Percentiles rank a stretch among this genome's conserved stretches.
Evolutionary conservation across 345 rosid genomes (phyloP).

Genomic region (Trapa bicornis): DNA sequence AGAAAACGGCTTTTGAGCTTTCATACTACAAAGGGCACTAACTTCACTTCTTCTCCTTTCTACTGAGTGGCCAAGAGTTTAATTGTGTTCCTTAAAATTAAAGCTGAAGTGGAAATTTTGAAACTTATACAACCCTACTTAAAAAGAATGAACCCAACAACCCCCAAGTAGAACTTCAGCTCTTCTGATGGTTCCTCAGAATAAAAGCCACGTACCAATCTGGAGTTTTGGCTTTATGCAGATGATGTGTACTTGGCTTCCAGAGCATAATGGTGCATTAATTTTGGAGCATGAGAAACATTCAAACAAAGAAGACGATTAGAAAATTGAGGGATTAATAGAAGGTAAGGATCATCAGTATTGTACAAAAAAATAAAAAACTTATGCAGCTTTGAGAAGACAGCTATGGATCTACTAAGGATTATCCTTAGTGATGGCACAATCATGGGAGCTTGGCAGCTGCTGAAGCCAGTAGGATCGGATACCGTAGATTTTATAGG

Average conservation of each 20-base stretch:
- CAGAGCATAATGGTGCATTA: background rate
- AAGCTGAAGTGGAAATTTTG: too few species aligned
- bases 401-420: background rate
- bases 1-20: too few species aligned
- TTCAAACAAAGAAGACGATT: background rate
- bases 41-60: too few species aligned
- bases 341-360: background rate
- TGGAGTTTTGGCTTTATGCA: background rate
- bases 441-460: background rate
- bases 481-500: background rate
- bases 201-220: background rate
- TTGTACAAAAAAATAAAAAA: slow-evolving; percentile 7
- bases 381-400: background rate
- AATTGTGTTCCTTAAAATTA: too few species aligned
- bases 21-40: too few species aligned
- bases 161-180: too few species aligned
- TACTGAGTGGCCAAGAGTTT: too few species aligned
- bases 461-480: slow-evolving; percentile 2
- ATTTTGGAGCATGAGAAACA: background rate
- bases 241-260: background rate
- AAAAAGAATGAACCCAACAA: too few species aligned
- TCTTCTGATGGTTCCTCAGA: too few species aligned
- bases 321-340: background rate
- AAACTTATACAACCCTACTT: too few species aligned
- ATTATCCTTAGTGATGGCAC: background rate